Conservation (phyloP, 2,329 filamentous ascomycete genomes). For the Colletotrichum sp. region DNA sequence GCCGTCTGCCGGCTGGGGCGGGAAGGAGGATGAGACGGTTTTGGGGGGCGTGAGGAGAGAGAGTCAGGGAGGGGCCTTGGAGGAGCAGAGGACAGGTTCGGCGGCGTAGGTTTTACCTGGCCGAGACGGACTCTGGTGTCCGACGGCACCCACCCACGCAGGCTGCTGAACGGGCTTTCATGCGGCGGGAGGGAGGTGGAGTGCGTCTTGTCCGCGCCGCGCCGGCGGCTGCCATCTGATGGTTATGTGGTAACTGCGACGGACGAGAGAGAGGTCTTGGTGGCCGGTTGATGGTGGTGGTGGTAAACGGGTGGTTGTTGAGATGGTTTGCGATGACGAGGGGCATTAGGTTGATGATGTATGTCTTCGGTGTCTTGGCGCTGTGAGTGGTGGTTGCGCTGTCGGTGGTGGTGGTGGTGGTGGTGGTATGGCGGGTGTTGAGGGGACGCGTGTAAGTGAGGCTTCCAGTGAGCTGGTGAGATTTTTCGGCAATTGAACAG, state of each 20-base stretch:
- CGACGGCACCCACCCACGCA: not conserved
- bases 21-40: not conserved
- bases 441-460: not conserved
- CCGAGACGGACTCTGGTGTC: not conserved
- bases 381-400: not conserved
- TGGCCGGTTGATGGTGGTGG: not conserved
- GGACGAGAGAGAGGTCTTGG: not conserved
- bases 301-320: not conserved
- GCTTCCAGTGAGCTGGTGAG: not conserved
- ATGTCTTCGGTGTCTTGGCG: not conserved
- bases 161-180: not conserved
- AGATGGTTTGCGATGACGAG: not conserved
- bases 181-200: not conserved
- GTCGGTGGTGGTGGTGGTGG: not conserved
- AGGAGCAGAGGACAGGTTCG: not conserved
- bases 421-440: not conserved
- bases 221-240: not conserved
- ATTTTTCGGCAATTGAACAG: not conserved
- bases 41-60: not conserved
- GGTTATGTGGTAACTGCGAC: not conserved
- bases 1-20: not conserved
- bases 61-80: not conserved
- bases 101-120: not conserved
- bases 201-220: not conserved
- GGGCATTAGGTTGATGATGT: not conserved